Conservation (phyloP, 805 yeast species). For the Komagataella ulmi region DNA sequence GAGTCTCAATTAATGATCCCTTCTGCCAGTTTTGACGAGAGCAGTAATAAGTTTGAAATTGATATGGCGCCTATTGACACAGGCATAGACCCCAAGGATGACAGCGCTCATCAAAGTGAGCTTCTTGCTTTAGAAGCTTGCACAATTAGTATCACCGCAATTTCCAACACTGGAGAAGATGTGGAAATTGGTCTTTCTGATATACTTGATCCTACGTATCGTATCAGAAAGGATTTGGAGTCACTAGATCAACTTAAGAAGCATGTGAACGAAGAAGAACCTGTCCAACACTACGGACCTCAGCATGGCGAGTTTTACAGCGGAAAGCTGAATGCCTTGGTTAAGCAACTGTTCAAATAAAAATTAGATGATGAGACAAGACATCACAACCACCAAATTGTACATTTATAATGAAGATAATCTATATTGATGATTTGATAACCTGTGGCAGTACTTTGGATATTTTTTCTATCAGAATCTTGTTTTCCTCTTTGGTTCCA, state of each 20-base stretch:
- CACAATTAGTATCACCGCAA: slow-evolving; percentile 2
- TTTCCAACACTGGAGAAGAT: slow-evolving; percentile 1
- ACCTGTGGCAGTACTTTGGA: slow-evolving; percentile 20
- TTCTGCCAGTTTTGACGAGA: slow-evolving; percentile 3
- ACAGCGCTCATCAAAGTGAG: background rate
- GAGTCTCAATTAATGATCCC: slow-evolving; percentile 11
- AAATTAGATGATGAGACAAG: background rate
- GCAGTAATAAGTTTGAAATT: background rate
- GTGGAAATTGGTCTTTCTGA: background rate
- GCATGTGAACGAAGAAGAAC: background rate
- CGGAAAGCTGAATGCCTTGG: background rate
- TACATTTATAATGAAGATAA: no score
- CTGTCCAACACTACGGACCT: background rate
- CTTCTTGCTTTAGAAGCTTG: background rate
- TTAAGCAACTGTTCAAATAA: background rate
- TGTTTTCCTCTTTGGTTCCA: slow-evolving; percentile 74
- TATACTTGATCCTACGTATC: background rate
- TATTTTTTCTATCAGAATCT: slow-evolving; percentile 26
- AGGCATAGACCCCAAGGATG: background rate
- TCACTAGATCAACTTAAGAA: background rate
- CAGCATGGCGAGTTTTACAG: background rate
- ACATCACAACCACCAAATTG: background rate
- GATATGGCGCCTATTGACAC: background rate
- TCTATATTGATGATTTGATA: background rate
- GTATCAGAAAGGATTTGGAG: background rate